A percentile compares a stretch with the other conserved stretches of the same genome.
These are phyloP conservation scores for Cladorrhinum sp. DNA, from an alignment of 2,329 filamentous ascomycete species.

Conservation along the genomic window DNA sequence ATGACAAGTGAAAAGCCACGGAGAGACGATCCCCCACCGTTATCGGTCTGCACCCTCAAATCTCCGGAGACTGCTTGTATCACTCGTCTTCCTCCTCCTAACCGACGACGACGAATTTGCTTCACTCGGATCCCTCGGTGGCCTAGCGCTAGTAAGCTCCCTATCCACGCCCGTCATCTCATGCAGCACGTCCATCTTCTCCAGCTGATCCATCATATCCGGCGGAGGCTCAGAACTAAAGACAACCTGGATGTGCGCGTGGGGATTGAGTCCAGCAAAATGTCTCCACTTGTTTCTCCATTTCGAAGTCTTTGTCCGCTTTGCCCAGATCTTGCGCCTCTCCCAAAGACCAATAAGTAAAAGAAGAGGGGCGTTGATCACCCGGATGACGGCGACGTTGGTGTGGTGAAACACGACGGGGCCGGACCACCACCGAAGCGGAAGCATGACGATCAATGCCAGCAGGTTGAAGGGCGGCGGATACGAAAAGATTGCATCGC, in stretches of 20 bases:
- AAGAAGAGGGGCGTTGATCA: slow-evolving; percentile 62
- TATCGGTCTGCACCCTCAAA: slow-evolving; percentile 7
- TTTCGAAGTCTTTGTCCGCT: slow-evolving; percentile 14
- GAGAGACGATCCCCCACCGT: not conserved
- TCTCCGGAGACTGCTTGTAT: slow-evolving; percentile 17
- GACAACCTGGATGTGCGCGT: slow-evolving; percentile 28
- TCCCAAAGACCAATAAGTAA: slow-evolving; percentile 61
- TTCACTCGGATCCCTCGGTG: slow-evolving; percentile 12
- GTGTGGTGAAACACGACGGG: slow-evolving; percentile 67
- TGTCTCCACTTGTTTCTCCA: slow-evolving; percentile 20
- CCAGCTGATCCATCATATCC: slow-evolving; percentile 25
- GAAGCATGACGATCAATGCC: slow-evolving; percentile 60
- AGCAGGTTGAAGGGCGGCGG: slow-evolving; percentile 68
- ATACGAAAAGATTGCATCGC: slow-evolving; percentile 67
- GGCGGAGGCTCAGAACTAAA: slow-evolving; percentile 26
- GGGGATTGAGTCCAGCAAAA: slow-evolving; percentile 27
- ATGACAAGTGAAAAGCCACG: too few relatives aligned
- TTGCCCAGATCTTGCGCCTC: slow-evolving; percentile 53
- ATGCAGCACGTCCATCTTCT: slow-evolving; percentile 25
- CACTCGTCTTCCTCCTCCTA: slow-evolving; percentile 15
- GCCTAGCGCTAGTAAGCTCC: not conserved
- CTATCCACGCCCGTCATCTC: slow-evolving; percentile 9
- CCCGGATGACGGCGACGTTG: slow-evolving; percentile 63
- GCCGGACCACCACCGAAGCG: slow-evolving; percentile 60
- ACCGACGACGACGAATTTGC: slow-evolving; percentile 5